Percentiles rank a stretch among this genome's conserved stretches.
Evolutionary conservation across 768 basidiomycete species (phyloP).

Genomic region (Mycena albidolilacea): DNA sequence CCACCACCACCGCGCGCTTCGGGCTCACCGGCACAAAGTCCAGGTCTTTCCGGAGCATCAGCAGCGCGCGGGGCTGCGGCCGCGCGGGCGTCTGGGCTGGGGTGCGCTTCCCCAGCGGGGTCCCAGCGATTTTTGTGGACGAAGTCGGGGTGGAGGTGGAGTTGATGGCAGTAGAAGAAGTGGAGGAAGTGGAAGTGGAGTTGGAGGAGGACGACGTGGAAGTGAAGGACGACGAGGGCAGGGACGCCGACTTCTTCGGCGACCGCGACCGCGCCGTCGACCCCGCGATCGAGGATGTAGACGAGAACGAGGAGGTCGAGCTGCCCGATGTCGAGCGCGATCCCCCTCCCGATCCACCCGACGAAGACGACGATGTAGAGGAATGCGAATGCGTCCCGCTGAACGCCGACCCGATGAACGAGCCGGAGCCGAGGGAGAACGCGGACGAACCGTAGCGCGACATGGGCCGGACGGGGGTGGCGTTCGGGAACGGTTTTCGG

Average conservation of each 20-base stretch:
- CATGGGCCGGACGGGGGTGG: constrained; percentile 53
- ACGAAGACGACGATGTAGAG: constrained; percentile 42
- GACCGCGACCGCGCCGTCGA: constrained; percentile 52
- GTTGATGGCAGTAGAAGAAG: too few species aligned
- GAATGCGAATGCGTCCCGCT: not conserved
- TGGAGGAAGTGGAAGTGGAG: too few species aligned
- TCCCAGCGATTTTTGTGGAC: not conserved
- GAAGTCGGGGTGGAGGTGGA: too few species aligned
- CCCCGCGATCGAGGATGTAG: constrained; percentile 59
- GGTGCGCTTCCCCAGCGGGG: constrained; percentile 25
- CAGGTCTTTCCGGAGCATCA: constrained; percentile 79
- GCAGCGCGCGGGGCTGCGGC: constrained; percentile 64
- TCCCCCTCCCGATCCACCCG: constrained; percentile 38
- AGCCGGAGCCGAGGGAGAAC: constrained; percentile 38
- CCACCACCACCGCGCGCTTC: constrained; percentile 56
- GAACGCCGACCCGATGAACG: constrained; percentile 36
- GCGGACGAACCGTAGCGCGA: constrained; percentile 56
- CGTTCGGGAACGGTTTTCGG: constrained; percentile 54
- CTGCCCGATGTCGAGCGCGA: constrained; percentile 60
- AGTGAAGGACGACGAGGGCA: too few species aligned
- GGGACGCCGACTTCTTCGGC: constrained; percentile 54
- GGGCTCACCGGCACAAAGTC: constrained; percentile 85
- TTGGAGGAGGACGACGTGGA: too few species aligned
- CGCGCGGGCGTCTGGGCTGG: constrained; percentile 50
- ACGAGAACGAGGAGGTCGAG: constrained; percentile 58